These are phyloP conservation scores for Jamesozyma lodderae DNA, from an alignment of 805 yeast genomes.

Conservation along the genomic window DNA sequence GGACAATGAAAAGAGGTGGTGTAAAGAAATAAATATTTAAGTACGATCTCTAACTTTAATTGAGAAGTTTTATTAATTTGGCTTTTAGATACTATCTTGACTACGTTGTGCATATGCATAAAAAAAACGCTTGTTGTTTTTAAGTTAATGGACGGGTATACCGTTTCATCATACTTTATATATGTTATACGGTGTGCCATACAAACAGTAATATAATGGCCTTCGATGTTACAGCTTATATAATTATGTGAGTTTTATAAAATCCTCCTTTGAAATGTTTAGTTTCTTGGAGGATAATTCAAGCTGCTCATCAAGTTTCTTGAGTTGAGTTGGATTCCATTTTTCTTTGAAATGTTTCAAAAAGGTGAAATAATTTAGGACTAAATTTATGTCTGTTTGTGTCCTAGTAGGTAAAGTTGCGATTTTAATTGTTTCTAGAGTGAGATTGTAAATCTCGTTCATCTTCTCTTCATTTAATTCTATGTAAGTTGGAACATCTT, in stretches of 20 bases:
- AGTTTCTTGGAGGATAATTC: background rate
- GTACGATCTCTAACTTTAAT: no score
- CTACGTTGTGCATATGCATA: no score
- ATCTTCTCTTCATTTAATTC: slow-evolving; percentile 34
- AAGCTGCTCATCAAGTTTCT: background rate
- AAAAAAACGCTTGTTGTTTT: background rate
- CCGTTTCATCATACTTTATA: no score
- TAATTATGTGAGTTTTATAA: background rate
- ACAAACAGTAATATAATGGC: no score
- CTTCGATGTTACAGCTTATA: no score
- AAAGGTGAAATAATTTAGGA: slow-evolving; percentile 52
- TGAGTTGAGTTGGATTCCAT: slow-evolving; percentile 25
- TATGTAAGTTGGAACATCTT: slow-evolving; percentile 28
- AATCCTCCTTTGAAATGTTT: background rate
- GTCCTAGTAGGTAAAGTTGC: slow-evolving; percentile 18
- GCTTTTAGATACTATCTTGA: no score
- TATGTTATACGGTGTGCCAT: no score
- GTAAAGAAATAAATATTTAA: slow-evolving; percentile 7
- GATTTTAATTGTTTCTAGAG: slow-evolving; percentile 9
- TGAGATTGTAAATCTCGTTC: slow-evolving; percentile 30
- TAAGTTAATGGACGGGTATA: no score
- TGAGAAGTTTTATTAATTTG: background rate
- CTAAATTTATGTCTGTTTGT: slow-evolving; percentile 13
- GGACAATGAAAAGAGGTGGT: slow-evolving; percentile 34
- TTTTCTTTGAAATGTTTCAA: slow-evolving; percentile 31